Percentiles rank a stretch among this genome's conserved stretches.
Conservation (phyloP, 352 stramenopile species). For the Pythium angustatum region DNA sequence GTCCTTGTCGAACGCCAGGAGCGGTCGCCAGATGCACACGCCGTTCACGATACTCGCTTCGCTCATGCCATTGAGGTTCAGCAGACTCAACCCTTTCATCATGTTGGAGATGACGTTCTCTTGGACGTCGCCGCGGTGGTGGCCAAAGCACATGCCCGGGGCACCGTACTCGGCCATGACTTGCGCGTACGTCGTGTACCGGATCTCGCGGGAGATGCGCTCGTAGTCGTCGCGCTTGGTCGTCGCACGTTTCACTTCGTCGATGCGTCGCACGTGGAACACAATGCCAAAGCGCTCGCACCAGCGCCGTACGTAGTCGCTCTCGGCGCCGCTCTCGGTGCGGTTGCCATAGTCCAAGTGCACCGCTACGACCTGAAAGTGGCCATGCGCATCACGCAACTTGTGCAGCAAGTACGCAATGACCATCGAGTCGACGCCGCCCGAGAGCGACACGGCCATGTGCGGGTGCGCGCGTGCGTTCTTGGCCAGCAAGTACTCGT, state of each 20-base stretch:
- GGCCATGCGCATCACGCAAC: constrained; percentile 61
- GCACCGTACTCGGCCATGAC: constrained; percentile 69
- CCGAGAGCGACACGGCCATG: constrained; percentile 91
- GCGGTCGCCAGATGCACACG: constrained; percentile 89
- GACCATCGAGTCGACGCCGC: constrained; percentile 98
- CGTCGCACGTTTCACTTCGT: constrained; percentile 90
- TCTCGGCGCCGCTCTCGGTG: constrained; percentile 90
- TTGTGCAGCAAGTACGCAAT: constrained; percentile 92
- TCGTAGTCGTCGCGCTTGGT: constrained; percentile 97
- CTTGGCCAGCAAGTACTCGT: constrained; percentile 66
- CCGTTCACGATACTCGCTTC: constrained; percentile 73
- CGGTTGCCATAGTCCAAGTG: constrained; percentile 98
- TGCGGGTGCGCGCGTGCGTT: constrained; percentile 39
- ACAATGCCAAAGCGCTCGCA: constrained; percentile 77
- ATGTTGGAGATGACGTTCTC: constrained; percentile 99
- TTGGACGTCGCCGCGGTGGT: constrained; percentile 96
- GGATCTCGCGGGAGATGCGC: constrained; percentile 90
- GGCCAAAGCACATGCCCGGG: constrained; percentile 95
- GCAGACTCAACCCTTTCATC: constrained; percentile 92
- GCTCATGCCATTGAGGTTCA: constrained; percentile 95
- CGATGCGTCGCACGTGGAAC: constrained; percentile 87
- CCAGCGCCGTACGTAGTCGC: constrained; percentile 91
- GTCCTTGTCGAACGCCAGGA: constrained; percentile 94
- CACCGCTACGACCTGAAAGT: constrained; percentile 83
- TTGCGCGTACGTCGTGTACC: constrained; percentile 92